Evolutionary conservation across 768 basidiomycete species (phyloP).

Genomic region (Strobilomyces dryophilus): DNA sequence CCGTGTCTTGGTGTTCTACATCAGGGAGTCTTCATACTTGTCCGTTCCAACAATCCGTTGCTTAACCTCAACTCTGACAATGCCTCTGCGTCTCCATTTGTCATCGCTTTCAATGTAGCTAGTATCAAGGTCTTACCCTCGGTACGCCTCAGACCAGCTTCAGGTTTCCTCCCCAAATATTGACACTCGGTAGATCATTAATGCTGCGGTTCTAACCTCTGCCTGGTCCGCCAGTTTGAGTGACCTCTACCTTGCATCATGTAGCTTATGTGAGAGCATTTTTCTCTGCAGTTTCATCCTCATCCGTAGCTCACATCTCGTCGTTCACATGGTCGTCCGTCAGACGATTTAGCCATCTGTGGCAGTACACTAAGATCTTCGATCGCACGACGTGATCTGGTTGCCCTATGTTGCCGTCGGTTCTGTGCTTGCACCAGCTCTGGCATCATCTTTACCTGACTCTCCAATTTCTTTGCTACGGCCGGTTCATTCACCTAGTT

Average conservation of each 20-base stretch:
- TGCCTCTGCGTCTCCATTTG: not conserved
- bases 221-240: not conserved
- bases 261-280: not conserved
- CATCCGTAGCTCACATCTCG: not conserved
- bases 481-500: no score
- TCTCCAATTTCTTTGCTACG: no score
- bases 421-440: slow-evolving; percentile 15
- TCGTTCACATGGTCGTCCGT: slow-evolving; percentile 10
- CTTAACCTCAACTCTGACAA: slow-evolving; percentile 28
- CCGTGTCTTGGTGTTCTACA: no score
- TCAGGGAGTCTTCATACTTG: not conserved
- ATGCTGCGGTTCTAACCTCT: slow-evolving; percentile 2
- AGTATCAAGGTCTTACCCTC: not conserved
- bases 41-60: not conserved
- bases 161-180: not conserved
- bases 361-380: slow-evolving; percentile 44
- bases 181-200: not conserved
- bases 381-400: slow-evolving; percentile 28
- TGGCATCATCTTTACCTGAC: no score
- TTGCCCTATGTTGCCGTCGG: slow-evolving; percentile 14
- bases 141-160: not conserved
- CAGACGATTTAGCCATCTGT: slow-evolving; percentile 43
- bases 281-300: no score
- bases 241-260: slow-evolving; percentile 4
- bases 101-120: not conserved